Percentiles rank a stretch among this genome's conserved stretches.
Evolutionary conservation across 1,284 basidiomycete genomes (phyloP).

Genomic region (Puccinia novopanici): DNA sequence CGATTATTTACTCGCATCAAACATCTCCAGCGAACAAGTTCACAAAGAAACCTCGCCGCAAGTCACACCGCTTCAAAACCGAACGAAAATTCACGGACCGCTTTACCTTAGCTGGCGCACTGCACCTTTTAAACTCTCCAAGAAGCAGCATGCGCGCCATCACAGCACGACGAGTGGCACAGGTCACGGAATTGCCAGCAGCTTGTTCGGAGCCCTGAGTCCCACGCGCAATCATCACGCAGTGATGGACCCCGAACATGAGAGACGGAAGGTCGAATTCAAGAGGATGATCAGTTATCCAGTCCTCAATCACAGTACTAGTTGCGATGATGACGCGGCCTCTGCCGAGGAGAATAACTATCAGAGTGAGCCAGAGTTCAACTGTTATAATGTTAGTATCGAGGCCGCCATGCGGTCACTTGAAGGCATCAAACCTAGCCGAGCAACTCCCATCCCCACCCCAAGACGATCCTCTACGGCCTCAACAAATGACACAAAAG

Average conservation of each 20-base stretch:
- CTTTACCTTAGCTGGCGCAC: constrained; percentile 4
- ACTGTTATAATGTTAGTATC: constrained; percentile 17
- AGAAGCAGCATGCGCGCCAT: constrained; percentile 8
- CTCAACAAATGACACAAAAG: background rate
- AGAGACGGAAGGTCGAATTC: constrained; percentile 26
- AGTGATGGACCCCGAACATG: constrained; percentile 2
- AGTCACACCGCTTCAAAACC: background rate
- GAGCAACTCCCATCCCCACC: background rate
- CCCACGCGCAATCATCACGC: background rate
- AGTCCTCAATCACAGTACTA: constrained; percentile 22
- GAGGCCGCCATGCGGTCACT: constrained; percentile 29
- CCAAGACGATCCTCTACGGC: background rate
- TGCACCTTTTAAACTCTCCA: constrained; percentile 3
- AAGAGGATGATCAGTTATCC: constrained; percentile 35
- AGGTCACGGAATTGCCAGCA: background rate
- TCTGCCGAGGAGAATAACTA: background rate
- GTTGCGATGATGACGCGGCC: background rate
- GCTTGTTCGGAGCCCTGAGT: constrained; percentile 7
- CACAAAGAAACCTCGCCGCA: background rate
- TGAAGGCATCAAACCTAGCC: constrained; percentile 11
- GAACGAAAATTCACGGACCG: constrained; percentile 17
- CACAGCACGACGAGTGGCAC: background rate
- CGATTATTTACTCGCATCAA: background rate
- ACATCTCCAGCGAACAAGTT: background rate
- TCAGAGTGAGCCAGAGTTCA: background rate